These are phyloP conservation scores for Podosphaera xanthii DNA, from an alignment of 2,329 filamentous ascomycete genomes.

Conservation along the genomic window DNA sequence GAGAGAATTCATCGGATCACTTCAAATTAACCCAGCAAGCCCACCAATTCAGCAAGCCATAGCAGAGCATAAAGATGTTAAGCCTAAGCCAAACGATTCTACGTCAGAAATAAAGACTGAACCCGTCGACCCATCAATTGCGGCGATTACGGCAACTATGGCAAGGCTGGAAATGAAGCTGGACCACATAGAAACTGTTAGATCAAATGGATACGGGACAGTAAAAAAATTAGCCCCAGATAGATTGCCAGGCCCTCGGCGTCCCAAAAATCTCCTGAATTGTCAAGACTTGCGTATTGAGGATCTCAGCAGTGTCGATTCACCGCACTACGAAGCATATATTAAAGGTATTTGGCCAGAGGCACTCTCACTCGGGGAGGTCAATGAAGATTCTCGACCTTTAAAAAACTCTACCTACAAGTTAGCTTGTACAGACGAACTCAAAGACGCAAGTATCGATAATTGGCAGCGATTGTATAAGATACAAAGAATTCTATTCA, in stretches of 20 bases:
- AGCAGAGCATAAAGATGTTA: not conserved
- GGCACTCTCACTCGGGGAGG: not conserved
- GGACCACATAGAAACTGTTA: not conserved
- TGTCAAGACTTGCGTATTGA: not conserved
- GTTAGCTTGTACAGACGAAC: not conserved
- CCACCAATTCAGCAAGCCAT: no score
- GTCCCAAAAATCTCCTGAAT: not conserved
- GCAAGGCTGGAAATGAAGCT: not conserved
- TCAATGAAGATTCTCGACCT: not conserved
- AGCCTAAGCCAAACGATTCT: not conserved
- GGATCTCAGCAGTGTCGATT: not conserved
- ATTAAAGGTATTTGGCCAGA: not conserved
- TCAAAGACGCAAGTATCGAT: not conserved
- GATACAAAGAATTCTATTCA: not conserved
- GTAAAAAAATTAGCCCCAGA: not conserved
- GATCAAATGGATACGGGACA: not conserved
- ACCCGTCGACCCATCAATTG: not conserved
- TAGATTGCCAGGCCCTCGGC: not conserved
- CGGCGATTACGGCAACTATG: not conserved
- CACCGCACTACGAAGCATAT: not conserved
- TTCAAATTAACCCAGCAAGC: no score
- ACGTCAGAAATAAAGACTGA: not conserved
- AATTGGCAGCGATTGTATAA: not conserved
- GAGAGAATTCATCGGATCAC: not conserved
- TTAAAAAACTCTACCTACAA: not conserved